These are phyloP conservation scores for Mycena belliarum DNA, from an alignment of 768 basidiomycete species.

Conservation along the genomic window DNA sequence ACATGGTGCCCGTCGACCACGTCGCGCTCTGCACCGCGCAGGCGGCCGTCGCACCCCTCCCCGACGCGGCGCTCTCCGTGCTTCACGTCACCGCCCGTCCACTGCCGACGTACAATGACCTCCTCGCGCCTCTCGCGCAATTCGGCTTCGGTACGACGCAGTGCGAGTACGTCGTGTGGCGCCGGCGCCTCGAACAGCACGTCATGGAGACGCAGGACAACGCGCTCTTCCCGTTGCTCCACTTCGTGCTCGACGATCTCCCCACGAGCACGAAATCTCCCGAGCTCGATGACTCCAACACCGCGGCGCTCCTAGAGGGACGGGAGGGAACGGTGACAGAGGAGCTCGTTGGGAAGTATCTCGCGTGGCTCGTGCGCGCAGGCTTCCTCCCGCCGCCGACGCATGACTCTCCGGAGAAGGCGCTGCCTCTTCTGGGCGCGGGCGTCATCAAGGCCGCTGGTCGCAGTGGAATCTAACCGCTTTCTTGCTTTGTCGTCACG, in stretches of 20 bases:
- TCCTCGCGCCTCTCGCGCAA: constrained; percentile 68
- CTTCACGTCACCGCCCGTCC: constrained; percentile 87
- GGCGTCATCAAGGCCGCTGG: constrained; percentile 64
- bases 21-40: constrained; percentile 82
- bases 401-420: constrained; percentile 36
- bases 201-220: constrained; percentile 95
- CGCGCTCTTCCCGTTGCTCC: constrained; percentile 93
- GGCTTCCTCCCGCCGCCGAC: constrained; percentile 73
- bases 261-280: constrained; percentile 96
- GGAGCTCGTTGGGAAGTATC: constrained; percentile 78
- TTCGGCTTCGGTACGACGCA: constrained; percentile 81
- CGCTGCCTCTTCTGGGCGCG: constrained; percentile 48
- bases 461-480: constrained; percentile 53
- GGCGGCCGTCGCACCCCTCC: constrained; percentile 65
- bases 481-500: neutral
- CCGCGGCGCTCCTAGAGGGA: constrained; percentile 60
- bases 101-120: constrained; percentile 83
- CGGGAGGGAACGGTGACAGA: constrained; percentile 65
- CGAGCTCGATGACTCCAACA: constrained; percentile 86
- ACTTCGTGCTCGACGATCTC: constrained; percentile 96
- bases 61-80: constrained; percentile 52
- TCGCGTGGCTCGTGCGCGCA: constrained; percentile 89
- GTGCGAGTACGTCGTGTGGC: constrained; percentile 92
- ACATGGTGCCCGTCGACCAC: constrained; percentile 97
- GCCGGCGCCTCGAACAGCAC: constrained; percentile 89